These are phyloP conservation scores for Domatiomyces catenatus DNA, from an alignment of 2,329 filamentous ascomycete species.

Conservation along the genomic window DNA sequence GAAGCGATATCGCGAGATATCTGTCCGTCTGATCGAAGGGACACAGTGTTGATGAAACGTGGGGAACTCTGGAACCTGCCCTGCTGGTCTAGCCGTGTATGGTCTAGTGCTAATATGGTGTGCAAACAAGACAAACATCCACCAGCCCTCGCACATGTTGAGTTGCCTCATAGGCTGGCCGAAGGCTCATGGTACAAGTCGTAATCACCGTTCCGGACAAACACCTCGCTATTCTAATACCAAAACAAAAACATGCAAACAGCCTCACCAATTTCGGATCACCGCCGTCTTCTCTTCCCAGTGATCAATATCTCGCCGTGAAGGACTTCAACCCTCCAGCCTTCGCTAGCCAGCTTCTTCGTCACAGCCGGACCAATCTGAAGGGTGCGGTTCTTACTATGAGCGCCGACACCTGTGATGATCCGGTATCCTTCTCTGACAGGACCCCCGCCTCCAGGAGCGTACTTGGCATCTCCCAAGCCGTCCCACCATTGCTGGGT, in stretches of 20 bases:
- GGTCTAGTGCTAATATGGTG: too few species aligned
- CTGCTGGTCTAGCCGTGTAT: too few species aligned
- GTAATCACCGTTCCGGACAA: not conserved
- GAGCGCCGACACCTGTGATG: slow-evolving; percentile 65
- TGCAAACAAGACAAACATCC: too few species aligned
- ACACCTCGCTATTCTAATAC: slow-evolving; percentile 1
- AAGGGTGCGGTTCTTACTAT: slow-evolving; percentile 62
- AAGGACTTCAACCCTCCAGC: slow-evolving; percentile 65
- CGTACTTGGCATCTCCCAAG: slow-evolving; percentile 49
- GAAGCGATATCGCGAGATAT: too few species aligned
- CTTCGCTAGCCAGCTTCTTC: slow-evolving; percentile 56
- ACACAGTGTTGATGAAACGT: too few species aligned
- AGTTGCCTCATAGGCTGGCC: too few species aligned
- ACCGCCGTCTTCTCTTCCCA: slow-evolving; percentile 31
- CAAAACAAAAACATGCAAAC: not conserved
- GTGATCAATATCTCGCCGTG: slow-evolving; percentile 56
- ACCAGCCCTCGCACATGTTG: too few species aligned
- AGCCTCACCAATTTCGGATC: not conserved
- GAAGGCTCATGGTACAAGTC: not conserved
- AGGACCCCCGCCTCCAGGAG: slow-evolving; percentile 27
- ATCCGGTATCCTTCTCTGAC: slow-evolving; percentile 50
- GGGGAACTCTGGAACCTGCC: too few species aligned
- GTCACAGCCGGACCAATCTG: slow-evolving; percentile 67
- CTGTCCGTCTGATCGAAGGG: too few species aligned
- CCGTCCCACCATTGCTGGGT: slow-evolving; percentile 62